Base-by-base conservation (phyloP, 2,329 filamentous ascomycete genomes). In the Ceratocystis cacaofunesta region DNA sequence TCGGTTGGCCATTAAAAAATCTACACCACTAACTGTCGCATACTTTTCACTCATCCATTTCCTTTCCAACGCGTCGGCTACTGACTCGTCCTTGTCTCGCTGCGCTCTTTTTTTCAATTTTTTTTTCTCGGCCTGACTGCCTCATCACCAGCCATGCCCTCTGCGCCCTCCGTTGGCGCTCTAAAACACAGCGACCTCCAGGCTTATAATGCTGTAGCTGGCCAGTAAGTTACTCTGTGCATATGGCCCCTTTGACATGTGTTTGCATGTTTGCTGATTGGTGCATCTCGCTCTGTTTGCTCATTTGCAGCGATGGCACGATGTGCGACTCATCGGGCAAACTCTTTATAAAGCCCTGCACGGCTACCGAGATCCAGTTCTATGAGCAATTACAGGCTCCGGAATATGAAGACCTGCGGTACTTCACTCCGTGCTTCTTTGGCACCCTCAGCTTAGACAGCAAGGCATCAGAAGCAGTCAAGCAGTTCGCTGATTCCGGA, bases 301-400 rank as follows among this genome's bases (percentile, higher is more conserved):
- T n/a, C 12, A 60, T 50, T 62, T 68, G 58, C 72, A 96, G 92
- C 77, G 92, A 95, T 70, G 94, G 94, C 69, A 92, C 95, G 60
- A 83, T 95, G 71, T 91, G 87, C 73, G 90, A 95, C 72, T 80
- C 82, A 65, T 85, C 89, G 64, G 94, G 94, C 73, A 84, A 88
- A 69, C 80, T 97, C 43, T 89, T 99, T 73, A 90, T 96, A 73
- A 99, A 99, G 76, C 94, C 94, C 19, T 97, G 92, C 75, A 95
- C 89, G 0, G 77, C 85, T 68, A 81, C 85, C 69, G 94, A 99
- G 77, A 85, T 97, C 71, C 81, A 85, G 57, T 99, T 99, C 75
- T 99, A 99, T 79, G 84, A 96, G 73, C 83, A 85, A 48, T 86
- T 85, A 32, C 76, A 80, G 25, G 87, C 95, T 72, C 83, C 85